Conservation (phyloP, 495 filamentous ascomycete species). For the Copromyces sp. region DNA sequence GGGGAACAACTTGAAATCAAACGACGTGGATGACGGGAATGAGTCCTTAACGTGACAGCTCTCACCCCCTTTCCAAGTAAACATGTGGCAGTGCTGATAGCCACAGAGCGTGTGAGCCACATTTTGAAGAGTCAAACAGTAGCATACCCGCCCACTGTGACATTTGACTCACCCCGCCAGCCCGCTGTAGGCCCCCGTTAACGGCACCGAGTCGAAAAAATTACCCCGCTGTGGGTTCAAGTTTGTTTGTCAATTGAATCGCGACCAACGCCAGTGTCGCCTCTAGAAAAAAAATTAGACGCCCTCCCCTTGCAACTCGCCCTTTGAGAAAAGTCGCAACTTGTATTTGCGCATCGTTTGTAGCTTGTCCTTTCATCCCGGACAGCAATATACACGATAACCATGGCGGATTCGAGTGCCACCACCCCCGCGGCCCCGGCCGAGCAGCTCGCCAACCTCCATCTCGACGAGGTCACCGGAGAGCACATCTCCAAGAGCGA, state of each 20-base stretch:
- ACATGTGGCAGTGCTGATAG: background rate
- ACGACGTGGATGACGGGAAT: background rate
- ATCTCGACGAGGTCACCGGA: constrained; percentile 76
- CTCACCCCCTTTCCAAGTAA: background rate
- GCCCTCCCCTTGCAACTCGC: background rate
- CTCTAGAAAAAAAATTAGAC: background rate
- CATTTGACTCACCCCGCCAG: background rate
- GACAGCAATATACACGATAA: constrained; percentile 3
- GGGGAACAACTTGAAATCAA: background rate
- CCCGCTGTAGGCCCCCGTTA: background rate
- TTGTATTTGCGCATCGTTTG: background rate
- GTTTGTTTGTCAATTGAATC: background rate
- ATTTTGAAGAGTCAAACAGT: background rate
- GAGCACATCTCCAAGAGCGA: constrained; percentile 80
- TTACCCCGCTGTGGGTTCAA: background rate
- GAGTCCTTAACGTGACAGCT: background rate
- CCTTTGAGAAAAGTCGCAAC: background rate
- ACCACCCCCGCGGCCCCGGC: constrained; percentile 31
- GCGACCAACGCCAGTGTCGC: background rate
- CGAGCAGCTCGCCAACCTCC: constrained; percentile 60
- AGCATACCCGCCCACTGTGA: background rate
- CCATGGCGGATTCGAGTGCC: constrained; percentile 40
- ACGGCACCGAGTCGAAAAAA: background rate
- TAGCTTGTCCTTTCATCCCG: background rate
- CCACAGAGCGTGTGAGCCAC: background rate